Conservation (phyloP, 179 eudicot genomes). For the Nepenthes alata region DNA sequence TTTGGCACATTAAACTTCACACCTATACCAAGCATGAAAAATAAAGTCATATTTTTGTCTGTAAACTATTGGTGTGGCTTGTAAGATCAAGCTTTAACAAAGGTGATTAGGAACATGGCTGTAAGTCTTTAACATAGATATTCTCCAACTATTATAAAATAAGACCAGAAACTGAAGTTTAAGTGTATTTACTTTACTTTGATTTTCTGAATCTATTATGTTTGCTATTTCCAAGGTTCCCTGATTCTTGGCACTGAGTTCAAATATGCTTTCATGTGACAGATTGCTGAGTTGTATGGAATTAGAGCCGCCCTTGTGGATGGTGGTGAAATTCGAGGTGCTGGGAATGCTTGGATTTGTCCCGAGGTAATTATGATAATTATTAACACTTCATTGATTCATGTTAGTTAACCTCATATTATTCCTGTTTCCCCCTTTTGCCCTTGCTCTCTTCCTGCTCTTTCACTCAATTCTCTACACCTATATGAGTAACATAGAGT, state of each 20-base stretch:
- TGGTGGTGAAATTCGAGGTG: slow-evolving; percentile 99
- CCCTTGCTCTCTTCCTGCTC: not conserved
- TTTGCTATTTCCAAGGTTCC: no score
- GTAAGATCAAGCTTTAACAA: no score
- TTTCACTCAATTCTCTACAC: not conserved
- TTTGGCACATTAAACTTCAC: no score
- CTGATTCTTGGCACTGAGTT: not conserved
- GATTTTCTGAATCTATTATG: not conserved
- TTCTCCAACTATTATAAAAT: no score
- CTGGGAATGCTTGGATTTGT: slow-evolving; percentile 98
- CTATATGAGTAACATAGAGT: no score
- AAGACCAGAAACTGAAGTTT: no score
- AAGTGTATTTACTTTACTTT: not conserved
- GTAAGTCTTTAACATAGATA: no score
- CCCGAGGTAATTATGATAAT: slow-evolving; percentile 55
- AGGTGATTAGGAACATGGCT: no score
- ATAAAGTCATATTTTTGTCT: no score
- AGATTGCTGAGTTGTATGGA: slow-evolving; percentile 98
- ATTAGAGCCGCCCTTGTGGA: slow-evolving; percentile 90
- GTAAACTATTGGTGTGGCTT: no score
- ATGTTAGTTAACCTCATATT: not conserved
- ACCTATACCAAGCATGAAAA: no score
- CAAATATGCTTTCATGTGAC: slow-evolving; percentile 7
- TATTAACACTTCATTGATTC: not conserved
- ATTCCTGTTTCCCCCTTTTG: not conserved